These are phyloP conservation scores for Yamadazyma diospyri DNA, from an alignment of 1,139 yeast species.

Conservation along the genomic window DNA sequence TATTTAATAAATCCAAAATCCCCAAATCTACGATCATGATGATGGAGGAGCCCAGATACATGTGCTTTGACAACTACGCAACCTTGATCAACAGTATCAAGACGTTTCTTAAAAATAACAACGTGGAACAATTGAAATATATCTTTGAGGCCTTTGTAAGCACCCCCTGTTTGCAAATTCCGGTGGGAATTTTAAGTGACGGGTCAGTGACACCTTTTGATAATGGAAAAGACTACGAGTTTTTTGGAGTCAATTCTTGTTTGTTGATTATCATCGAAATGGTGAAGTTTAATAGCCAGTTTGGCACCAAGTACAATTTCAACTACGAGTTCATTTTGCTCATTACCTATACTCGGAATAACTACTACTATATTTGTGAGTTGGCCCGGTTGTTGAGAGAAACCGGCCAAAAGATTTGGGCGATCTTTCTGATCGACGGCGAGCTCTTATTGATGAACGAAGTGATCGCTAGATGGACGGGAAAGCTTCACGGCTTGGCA, in stretches of 20 bases:
- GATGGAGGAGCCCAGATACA: no score
- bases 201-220: neutral
- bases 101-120: no score
- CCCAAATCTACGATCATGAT: no score
- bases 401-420: neutral
- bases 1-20: no score
- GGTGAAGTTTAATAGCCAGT: slow-evolving; percentile 1
- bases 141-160: neutral
- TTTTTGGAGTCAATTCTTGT: slow-evolving; percentile 4
- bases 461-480: no score
- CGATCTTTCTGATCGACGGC: neutral
- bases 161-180: neutral
- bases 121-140: no score
- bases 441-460: neutral
- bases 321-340: neutral
- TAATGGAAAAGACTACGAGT: neutral
- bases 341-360: neutral
- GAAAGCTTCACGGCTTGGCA: no score
- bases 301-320: neutral
- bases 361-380: neutral
- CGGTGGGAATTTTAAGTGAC: neutral
- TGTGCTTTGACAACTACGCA: no score
- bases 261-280: slow-evolving; percentile 1
- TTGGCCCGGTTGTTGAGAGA: neutral
- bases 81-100: no score